These are phyloP conservation scores for Arthroderma uncinatum DNA, from an alignment of 2,329 filamentous ascomycete genomes.

Conservation along the genomic window DNA sequence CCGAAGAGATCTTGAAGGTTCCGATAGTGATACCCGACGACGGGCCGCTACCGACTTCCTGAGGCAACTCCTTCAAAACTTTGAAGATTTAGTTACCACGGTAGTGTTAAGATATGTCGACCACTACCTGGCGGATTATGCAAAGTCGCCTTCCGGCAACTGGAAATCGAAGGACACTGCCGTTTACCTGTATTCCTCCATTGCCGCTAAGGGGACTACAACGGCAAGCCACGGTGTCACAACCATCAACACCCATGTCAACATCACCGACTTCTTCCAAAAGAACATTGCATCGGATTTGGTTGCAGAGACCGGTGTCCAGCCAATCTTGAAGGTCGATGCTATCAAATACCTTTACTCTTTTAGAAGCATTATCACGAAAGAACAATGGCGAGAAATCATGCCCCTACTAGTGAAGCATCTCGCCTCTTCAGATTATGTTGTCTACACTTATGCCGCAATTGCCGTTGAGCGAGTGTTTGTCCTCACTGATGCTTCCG, in stretches of 20 bases:
- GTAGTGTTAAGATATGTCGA: conserved; percentile 82
- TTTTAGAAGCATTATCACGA: conserved; percentile 88
- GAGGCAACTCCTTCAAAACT: conserved; percentile 75
- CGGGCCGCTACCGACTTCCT: conserved; percentile 92
- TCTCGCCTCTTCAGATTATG: conserved; percentile 79
- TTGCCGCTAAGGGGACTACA: conserved; percentile 80
- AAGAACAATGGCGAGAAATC: conserved; percentile 81
- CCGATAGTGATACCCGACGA: conserved; percentile 84
- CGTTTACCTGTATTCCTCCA: conserved; percentile 90
- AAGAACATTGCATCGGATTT: conserved; percentile 85
- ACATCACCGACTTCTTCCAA: conserved; percentile 91
- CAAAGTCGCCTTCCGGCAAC: conserved; percentile 55
- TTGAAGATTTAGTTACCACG: conserved; percentile 70
- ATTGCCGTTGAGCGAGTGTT: conserved; percentile 92
- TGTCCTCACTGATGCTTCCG: conserved; percentile 64
- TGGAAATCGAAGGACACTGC: conserved; percentile 98
- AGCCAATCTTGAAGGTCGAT: conserved; percentile 89
- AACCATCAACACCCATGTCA: conserved; percentile 73
- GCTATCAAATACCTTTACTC: conserved; percentile 97
- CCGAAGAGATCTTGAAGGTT: conserved; percentile 84
- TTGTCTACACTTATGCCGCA: conserved; percentile 93
- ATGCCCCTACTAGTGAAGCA: conserved; percentile 87
- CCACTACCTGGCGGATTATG: conserved; percentile 66
- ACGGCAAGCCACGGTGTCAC: conserved; percentile 84
- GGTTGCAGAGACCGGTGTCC: conserved; percentile 53